A percentile compares a stretch with the other conserved stretches of the same genome.
Conservation (phyloP, 73 alveolate genomes). For the Stentor roeselii region DNA sequence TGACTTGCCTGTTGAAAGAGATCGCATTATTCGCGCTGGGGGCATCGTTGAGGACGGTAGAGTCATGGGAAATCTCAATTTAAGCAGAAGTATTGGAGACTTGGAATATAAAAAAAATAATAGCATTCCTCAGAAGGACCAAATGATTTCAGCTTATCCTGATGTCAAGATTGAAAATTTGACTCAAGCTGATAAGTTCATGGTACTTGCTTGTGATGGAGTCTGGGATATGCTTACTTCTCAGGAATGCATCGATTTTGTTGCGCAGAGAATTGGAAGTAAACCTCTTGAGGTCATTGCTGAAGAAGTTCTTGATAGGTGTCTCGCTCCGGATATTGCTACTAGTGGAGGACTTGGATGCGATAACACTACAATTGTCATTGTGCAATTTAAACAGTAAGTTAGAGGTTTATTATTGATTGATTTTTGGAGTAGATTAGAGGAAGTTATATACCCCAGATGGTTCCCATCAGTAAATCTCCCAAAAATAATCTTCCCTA, state of each 20-base stretch:
- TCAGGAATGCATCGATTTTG: slow-evolving; percentile 25
- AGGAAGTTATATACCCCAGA: no score
- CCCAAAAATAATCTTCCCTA: no score
- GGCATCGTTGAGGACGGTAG: slow-evolving; percentile 73
- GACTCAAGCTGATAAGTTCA: slow-evolving; percentile 42
- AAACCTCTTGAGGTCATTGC: no score
- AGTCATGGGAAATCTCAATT: slow-evolving; percentile 61
- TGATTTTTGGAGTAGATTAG: no score
- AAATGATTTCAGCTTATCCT: slow-evolving; percentile 41
- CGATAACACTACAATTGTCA: slow-evolving; percentile 42
- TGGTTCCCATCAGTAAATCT: no score
- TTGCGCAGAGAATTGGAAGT: no score
- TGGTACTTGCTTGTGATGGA: slow-evolving; percentile 49
- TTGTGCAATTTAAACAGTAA: no score
- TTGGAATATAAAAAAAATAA: slow-evolving; percentile 73
- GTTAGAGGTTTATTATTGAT: no score
- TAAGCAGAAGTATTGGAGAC: slow-evolving; percentile 86
- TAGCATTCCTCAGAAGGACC: slow-evolving; percentile 28
- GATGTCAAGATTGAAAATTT: slow-evolving; percentile 35
- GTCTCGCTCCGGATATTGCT: no score
- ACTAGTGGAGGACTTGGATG: slow-evolving; percentile 45
- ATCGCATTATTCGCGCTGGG: slow-evolving; percentile 70
- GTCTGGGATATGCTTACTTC: slow-evolving; percentile 41
- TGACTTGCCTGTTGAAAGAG: slow-evolving; percentile 61
- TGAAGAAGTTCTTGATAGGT: no score